Percentiles rank a stretch among this genome's conserved stretches.
phyloP scores from a whole-genome alignment of 2,329 filamentous ascomycete species.

The Lachnellula hyalina region DNA sequence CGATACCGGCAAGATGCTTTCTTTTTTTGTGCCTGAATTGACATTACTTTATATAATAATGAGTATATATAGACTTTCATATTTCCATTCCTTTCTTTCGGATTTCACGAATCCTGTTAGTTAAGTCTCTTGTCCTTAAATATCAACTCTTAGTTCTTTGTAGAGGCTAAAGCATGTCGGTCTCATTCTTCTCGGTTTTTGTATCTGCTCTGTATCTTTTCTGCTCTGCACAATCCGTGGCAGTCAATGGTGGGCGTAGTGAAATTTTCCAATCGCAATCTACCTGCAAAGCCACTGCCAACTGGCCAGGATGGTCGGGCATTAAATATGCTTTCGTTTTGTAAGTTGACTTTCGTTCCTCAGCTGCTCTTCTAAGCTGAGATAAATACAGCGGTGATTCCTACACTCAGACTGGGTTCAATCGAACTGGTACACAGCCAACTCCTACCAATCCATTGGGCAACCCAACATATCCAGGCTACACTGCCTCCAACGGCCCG shows the following conservation, averaged over 20 bases:
- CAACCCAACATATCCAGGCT: constrained; percentile 37
- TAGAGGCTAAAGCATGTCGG: background rate
- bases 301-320: constrained; percentile 34
- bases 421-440: constrained; percentile 31
- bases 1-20: background rate
- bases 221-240: background rate
- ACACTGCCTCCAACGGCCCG: constrained; percentile 41
- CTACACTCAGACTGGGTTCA: constrained; percentile 36
- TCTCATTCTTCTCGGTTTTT: background rate
- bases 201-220: background rate
- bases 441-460: constrained; percentile 35
- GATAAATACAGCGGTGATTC: constrained; percentile 34
- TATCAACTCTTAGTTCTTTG: no score
- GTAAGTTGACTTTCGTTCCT: constrained; percentile 25
- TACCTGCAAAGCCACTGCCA: constrained; percentile 22
- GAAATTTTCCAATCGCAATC: background rate
- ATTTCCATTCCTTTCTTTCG: background rate
- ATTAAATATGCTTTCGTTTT: constrained; percentile 40
- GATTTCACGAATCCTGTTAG: background rate
- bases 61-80: background rate
- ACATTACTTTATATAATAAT: background rate
- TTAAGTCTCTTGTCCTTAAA: background rate
- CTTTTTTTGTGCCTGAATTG: background rate
- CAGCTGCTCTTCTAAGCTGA: background rate
- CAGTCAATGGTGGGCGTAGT: background rate